Conservation (phyloP, 1,139 yeast genomes). For the Geotrichum klebahnii region DNA sequence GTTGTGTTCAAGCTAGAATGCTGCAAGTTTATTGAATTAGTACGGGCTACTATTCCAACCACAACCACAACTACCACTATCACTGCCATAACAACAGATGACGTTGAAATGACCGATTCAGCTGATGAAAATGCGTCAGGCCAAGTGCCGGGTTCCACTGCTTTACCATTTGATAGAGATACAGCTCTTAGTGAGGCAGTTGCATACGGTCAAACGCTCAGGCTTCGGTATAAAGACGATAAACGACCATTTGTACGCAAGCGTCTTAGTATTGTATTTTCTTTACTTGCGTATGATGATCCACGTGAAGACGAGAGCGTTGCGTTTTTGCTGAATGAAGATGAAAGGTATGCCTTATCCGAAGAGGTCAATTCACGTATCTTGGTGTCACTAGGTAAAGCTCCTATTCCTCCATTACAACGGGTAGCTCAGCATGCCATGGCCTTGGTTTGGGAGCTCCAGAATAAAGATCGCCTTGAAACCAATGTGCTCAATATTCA, state of each 20-base stretch:
- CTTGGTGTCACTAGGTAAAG: constrained; percentile 44
- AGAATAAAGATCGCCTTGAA: constrained; percentile 33
- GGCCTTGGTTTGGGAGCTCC: constrained; percentile 37
- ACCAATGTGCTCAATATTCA: constrained; percentile 40
- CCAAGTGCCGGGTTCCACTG: constrained; percentile 15
- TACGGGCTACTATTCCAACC: constrained; percentile 27
- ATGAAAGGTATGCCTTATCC: constrained; percentile 41
- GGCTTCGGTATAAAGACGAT: constrained; percentile 39
- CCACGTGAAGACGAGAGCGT: constrained; percentile 41
- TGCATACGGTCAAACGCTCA: constrained; percentile 47
- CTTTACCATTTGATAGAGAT: constrained; percentile 16
- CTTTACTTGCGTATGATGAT: constrained; percentile 51
- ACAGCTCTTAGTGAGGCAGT: constrained; percentile 42
- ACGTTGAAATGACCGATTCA: constrained; percentile 15
- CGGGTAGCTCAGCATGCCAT: constrained; percentile 40
- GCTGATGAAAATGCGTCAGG: constrained; percentile 17
- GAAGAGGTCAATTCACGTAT: constrained; percentile 47
- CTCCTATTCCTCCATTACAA: constrained; percentile 41
- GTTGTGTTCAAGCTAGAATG: constrained; percentile 54
- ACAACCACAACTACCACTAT: constrained; percentile 8
- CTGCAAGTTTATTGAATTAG: constrained; percentile 49
- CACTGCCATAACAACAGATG: neutral
- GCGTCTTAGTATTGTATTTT: constrained; percentile 44
- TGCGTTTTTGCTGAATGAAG: constrained; percentile 40
- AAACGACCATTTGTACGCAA: constrained; percentile 35